Evolutionary conservation across 2,329 filamentous ascomycete species (phyloP).

Genomic region (Cryphonectria parasitica): DNA sequence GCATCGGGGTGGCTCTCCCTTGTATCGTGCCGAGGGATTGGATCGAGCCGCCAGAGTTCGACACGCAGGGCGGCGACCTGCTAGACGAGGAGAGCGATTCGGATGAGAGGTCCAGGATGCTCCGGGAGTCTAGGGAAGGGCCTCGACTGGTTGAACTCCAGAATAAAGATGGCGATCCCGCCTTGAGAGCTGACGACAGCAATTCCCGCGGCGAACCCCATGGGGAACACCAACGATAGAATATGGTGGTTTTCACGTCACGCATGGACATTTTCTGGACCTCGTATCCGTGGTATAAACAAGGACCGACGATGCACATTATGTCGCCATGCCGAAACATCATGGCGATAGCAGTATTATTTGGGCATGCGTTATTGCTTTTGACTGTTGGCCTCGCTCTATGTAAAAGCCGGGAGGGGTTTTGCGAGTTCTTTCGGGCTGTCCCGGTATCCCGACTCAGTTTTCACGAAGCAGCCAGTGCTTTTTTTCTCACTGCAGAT

Average conservation of each 20-base stretch:
- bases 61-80: conserved; percentile 71
- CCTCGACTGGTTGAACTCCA: conserved; percentile 33
- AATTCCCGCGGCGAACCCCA: conserved; percentile 6
- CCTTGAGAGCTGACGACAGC: conserved; percentile 30
- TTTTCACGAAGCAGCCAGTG: too few species aligned
- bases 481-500: background rate
- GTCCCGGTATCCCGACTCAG: too few species aligned
- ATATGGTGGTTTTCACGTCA: too few species aligned
- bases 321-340: background rate
- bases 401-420: background rate
- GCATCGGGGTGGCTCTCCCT: conserved; percentile 77
- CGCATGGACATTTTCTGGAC: background rate
- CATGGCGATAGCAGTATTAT: background rate
- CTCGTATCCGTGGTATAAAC: background rate
- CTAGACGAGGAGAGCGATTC: conserved; percentile 59
- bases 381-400: background rate
- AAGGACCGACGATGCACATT: background rate
- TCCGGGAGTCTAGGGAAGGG: conserved; percentile 44
- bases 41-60: conserved; percentile 78
- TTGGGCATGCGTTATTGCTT: background rate
- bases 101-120: conserved; percentile 63
- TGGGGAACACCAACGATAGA: background rate
- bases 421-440: background rate
- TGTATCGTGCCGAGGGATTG: conserved; percentile 83
- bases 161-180: conserved; percentile 33